Evolutionary conservation across 148 eudicot genomes (phyloP).

Genomic region (Fagopyrum tataricum): DNA sequence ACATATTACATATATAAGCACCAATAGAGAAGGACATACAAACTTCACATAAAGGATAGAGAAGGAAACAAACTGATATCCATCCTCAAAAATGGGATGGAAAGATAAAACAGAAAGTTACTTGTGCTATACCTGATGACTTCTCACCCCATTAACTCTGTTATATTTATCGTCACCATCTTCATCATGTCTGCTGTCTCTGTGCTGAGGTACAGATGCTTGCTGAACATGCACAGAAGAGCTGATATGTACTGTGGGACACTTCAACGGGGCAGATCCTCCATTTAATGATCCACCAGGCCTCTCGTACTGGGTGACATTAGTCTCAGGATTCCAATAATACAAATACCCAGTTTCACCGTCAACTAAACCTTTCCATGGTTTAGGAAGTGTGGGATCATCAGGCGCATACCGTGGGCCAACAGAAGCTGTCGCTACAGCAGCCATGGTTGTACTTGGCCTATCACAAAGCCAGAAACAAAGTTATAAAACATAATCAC

Average conservation of each 20-base stretch:
- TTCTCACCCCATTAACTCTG: conserved; percentile 5
- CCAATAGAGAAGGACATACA: not conserved
- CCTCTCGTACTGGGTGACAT: conserved; percentile 23
- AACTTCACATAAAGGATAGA: not conserved
- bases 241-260: conserved; percentile 13
- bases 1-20: not conserved
- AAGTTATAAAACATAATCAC: not conserved
- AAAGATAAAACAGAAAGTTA: not conserved
- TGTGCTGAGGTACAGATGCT: conserved; percentile 8
- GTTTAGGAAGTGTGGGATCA: conserved; percentile 22
- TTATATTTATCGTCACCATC: conserved; percentile 6
- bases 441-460: conserved; percentile 15
- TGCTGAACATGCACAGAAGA: conserved; percentile 18
- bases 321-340: conserved; percentile 26
- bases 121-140: conserved; percentile 10
- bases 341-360: conserved; percentile 22
- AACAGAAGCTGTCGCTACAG: conserved; percentile 13
- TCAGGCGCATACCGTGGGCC: conserved; percentile 25
- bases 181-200: conserved; percentile 1
- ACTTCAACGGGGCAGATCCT: conserved; percentile 1
- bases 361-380: conserved; percentile 24
- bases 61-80: not conserved
- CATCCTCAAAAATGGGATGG: not conserved
- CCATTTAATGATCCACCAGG: conserved; percentile 12
- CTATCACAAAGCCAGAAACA: conserved; percentile 7